Evolutionary conservation across 2,329 filamentous ascomycete species (phyloP).

Genomic region (Trichophaea hybrida): DNA sequence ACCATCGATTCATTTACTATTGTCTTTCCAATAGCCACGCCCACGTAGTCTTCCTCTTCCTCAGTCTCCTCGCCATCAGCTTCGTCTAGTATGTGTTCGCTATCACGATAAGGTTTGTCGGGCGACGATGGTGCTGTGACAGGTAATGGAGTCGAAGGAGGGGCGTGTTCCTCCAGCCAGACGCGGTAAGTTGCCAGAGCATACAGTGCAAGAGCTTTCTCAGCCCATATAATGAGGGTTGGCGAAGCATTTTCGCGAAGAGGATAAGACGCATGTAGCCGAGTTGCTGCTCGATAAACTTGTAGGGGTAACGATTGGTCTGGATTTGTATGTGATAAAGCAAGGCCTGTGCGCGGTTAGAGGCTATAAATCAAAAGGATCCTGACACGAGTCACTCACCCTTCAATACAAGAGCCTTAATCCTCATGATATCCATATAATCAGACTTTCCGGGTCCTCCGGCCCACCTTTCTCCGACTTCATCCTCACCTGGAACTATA

Average conservation of each 20-base stretch:
- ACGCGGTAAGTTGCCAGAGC: slow-evolving; percentile 21
- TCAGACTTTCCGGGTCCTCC: slow-evolving; percentile 16
- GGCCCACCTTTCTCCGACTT: slow-evolving; percentile 16
- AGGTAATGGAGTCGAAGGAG: slow-evolving; percentile 1
- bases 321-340: slow-evolving; percentile 16
- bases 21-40: slow-evolving; percentile 19
- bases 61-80: slow-evolving; percentile 10
- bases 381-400: slow-evolving; percentile 12
- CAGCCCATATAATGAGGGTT: slow-evolving; percentile 18
- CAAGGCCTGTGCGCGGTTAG: slow-evolving; percentile 13
- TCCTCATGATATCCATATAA: slow-evolving; percentile 20
- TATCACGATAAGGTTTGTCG: not conserved
- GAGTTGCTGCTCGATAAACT: slow-evolving; percentile 19
- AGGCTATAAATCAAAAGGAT: slow-evolving; percentile 1
- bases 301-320: slow-evolving; percentile 20
- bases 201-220: slow-evolving; percentile 22
- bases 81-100: not conserved
- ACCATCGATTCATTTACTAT: slow-evolving; percentile 19
- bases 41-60: slow-evolving; percentile 13
- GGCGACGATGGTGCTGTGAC: not conserved
- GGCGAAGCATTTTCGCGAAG: slow-evolving; percentile 7
- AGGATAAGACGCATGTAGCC: slow-evolving; percentile 15
- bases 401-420: slow-evolving; percentile 23
- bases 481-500: slow-evolving; percentile 19
- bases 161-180: slow-evolving; percentile 18